These are phyloP conservation scores for Alternaria gansuensis DNA, from an alignment of 2,329 filamentous ascomycete genomes.

Conservation along the genomic window DNA sequence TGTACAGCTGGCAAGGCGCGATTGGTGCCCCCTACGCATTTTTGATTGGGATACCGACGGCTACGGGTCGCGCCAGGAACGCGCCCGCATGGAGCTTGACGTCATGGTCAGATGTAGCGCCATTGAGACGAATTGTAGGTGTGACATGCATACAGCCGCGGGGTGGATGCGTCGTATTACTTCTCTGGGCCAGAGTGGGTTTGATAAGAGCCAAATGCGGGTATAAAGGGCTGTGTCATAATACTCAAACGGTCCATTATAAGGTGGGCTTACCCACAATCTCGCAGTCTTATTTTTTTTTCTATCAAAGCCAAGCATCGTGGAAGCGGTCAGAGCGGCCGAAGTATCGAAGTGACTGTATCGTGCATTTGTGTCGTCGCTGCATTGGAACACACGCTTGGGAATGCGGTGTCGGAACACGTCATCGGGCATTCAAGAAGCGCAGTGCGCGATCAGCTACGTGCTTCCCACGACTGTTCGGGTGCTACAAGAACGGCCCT, in stretches of 20 bases:
- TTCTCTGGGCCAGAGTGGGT: constrained; percentile 21
- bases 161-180: constrained; percentile 19
- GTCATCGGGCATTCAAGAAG: constrained; percentile 14
- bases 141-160: constrained; percentile 24
- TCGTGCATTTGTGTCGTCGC: constrained; percentile 10
- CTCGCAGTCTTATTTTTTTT: neutral
- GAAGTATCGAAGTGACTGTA: constrained; percentile 11
- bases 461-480: constrained; percentile 4
- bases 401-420: constrained; percentile 17
- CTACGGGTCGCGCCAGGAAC: constrained; percentile 41
- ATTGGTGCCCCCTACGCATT: constrained; percentile 40
- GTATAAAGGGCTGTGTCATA: constrained; percentile 13
- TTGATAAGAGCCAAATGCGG: constrained; percentile 18
- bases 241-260: constrained; percentile 11
- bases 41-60: constrained; percentile 37
- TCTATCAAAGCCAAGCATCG: neutral
- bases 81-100: constrained; percentile 36
- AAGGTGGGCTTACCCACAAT: neutral
- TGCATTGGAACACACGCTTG: neutral
- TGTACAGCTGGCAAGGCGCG: constrained; percentile 49
- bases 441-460: constrained; percentile 10
- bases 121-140: constrained; percentile 12
- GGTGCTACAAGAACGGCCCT: neutral
- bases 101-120: constrained; percentile 28
- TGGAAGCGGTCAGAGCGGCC: constrained; percentile 10